Conservation (phyloP, 2,329 filamentous ascomycete species). For the Lizonia empirigonia region DNA sequence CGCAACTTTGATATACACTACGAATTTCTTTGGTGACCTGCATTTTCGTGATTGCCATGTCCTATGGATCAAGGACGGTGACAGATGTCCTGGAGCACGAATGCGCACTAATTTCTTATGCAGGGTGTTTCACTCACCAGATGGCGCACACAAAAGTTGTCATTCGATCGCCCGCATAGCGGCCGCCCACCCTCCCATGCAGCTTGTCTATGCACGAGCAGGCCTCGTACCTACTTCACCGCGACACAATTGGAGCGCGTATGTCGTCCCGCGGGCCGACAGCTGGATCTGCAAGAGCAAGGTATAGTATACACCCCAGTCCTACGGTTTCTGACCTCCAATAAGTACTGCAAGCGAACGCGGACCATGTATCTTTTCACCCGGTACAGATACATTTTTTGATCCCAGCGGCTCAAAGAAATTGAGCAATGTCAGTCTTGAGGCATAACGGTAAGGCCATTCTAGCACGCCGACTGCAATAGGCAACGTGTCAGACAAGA, state of each 20-base stretch:
- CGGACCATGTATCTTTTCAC: conserved; percentile 43
- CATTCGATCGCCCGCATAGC: conserved; percentile 39
- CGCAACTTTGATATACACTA: conserved; percentile 29
- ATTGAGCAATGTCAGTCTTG: conserved; percentile 38
- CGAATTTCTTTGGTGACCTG: conserved; percentile 19
- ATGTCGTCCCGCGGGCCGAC: conserved; percentile 41
- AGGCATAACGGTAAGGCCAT: conserved; percentile 26
- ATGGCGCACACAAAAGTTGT: conserved; percentile 22
- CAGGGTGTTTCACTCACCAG: conserved; percentile 27
- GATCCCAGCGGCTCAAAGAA: conserved; percentile 31
- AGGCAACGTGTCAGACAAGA: conserved; percentile 35
- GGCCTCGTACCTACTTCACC: conserved; percentile 26
- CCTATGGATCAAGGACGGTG: neutral
- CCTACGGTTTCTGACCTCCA: conserved; percentile 33
- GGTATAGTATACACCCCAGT: conserved; percentile 40
- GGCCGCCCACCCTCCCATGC: conserved; percentile 27
- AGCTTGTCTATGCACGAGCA: conserved; percentile 39
- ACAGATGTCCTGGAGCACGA: conserved; percentile 1
- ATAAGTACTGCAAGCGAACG: conserved; percentile 37
- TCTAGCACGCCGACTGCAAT: conserved; percentile 25
- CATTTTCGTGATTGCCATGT: conserved; percentile 10
- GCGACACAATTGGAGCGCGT: conserved; percentile 38
- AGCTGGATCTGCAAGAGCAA: conserved; percentile 47
- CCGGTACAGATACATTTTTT: conserved; percentile 43
- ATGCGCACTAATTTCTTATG: conserved; percentile 19